These are phyloP conservation scores for Recurvomyces mirabilis DNA, from an alignment of 495 filamentous ascomycete genomes.

Conservation along the genomic window DNA sequence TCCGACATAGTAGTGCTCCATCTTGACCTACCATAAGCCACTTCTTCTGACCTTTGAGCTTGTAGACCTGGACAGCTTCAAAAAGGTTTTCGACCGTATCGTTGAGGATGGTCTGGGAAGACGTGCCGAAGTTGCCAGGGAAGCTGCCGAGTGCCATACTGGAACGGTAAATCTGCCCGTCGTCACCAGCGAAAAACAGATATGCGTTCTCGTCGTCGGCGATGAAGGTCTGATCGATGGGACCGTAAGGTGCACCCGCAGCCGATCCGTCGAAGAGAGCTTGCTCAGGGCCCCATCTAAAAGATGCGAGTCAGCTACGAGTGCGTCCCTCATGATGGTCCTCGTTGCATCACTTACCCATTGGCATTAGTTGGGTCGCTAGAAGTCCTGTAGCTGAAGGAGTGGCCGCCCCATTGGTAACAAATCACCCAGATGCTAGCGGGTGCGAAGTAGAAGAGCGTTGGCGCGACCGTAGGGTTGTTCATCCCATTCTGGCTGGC, in stretches of 20 bases:
- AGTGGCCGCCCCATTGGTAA: conserved; percentile 46
- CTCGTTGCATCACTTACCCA: conserved; percentile 11
- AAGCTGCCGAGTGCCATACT: conserved; percentile 49
- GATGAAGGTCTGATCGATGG: conserved; percentile 51
- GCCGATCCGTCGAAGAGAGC: conserved; percentile 46
- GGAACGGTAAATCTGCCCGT: conserved; percentile 52
- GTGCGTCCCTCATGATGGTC: not conserved
- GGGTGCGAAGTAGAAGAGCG: conserved; percentile 48
- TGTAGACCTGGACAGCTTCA: conserved; percentile 55
- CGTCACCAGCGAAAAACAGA: conserved; percentile 54
- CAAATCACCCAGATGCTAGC: conserved; percentile 49
- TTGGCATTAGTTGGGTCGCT: conserved; percentile 45
- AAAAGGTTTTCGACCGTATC: conserved; percentile 46
- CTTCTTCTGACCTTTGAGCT: conserved; percentile 37
- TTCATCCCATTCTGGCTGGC: conserved; percentile 45
- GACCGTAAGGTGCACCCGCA: conserved; percentile 35
- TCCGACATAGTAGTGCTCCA: conserved; percentile 44
- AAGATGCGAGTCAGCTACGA: not conserved
- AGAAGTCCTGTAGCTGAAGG: conserved; percentile 49
- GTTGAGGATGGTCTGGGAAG: conserved; percentile 36
- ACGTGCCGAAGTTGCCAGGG: conserved; percentile 45
- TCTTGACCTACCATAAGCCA: conserved; percentile 55
- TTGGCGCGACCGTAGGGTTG: conserved; percentile 43
- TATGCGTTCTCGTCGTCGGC: conserved; percentile 47
- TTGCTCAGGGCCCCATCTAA: conserved; percentile 40